phyloP scores from a whole-genome alignment of 2,329 filamentous ascomycete genomes.

The Ilyonectria sp. region DNA sequence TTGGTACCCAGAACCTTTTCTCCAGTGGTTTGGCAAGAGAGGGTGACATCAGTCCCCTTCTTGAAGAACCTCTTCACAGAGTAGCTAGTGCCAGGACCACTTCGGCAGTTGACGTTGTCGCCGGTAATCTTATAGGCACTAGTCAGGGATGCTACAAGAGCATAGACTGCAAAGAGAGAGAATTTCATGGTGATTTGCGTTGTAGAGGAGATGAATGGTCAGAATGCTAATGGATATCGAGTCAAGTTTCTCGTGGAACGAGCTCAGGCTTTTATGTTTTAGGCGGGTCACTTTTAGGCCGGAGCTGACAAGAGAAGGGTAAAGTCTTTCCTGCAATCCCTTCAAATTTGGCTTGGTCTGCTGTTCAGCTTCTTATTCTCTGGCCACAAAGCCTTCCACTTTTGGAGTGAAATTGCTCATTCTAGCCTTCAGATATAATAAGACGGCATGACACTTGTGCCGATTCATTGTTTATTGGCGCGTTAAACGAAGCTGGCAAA shows the following conservation, averaged over 20 bases:
- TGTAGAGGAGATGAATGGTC: not conserved
- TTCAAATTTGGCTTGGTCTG: not conserved
- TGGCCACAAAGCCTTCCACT: not conserved
- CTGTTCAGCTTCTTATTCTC: not conserved
- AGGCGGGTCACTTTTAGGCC: not conserved
- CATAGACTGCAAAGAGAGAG: constrained; percentile 1
- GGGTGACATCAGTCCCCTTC: constrained; percentile 22
- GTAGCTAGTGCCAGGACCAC: constrained; percentile 21
- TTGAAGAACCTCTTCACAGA: constrained; percentile 3
- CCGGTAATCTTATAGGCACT: constrained; percentile 26
- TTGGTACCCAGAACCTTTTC: constrained; percentile 14
- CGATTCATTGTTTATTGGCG: constrained; percentile 1
- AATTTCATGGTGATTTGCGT: constrained; percentile 15
- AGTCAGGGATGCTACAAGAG: not conserved
- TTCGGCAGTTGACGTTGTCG: constrained; percentile 27
- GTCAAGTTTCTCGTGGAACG: not conserved
- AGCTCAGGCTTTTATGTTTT: not conserved
- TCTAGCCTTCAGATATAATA: not conserved
- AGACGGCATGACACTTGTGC: constrained; percentile 16
- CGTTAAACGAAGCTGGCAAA: not conserved
- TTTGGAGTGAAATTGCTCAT: not conserved
- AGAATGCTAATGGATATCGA: not conserved
- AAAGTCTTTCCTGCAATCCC: constrained; percentile 3
- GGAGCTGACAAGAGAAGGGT: not conserved
- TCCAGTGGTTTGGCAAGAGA: constrained; percentile 24